Evolutionary conservation across 108 stramenopile genomes (phyloP), one percentile per base, ranked within the genome.

Genomic region (Nitzschia sp.): DNA sequence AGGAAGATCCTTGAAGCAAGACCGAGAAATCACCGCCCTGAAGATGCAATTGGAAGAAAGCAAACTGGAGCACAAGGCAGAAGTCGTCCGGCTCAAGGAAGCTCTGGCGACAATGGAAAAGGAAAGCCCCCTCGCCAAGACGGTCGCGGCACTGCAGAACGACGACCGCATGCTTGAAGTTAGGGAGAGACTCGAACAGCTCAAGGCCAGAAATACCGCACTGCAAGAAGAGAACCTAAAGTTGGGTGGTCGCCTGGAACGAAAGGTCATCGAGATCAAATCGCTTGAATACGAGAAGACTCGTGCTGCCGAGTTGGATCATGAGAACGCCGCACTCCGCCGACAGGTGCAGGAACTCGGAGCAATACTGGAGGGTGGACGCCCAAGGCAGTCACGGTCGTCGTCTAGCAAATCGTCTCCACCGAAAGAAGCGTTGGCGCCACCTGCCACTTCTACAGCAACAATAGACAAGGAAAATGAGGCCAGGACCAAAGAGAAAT

Each of bases 221-320:
- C 54, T 93, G 49, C 84, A 90, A 46, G 89, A 90, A 34, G 89
- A 93, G 54, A 93, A 93, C 56, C 66, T 81, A 9, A 83, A 80
- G 23, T 76, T 93, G 28, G 75, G 82, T 54, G 66, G 78, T 17
- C 76, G 82, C 34, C 64, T 78, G 0, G 72, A 82, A 42, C 68
- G 77, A 36, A 70, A 65, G 8, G 69, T 56, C 23, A 75, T 55
- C 29, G 59, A 82, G 46, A 64, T 66, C 23, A 35, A 70, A 26
- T 34, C 72, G 32, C 68, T 82, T 5, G 72, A 67, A 21, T 76
- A 76, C 58, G 86, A 90, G 42, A 84, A 84, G 59, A 77, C 78
- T 73, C 81, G 81, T 32, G 85, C 76, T 36, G 80, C 74, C 29
- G 82, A 80, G 15, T 51, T 90, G 54, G 84, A 90, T 55, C 79